phyloP scores from a whole-genome alignment of 2,329 filamentous ascomycete species.

The Scedosporium dehoogii region DNA sequence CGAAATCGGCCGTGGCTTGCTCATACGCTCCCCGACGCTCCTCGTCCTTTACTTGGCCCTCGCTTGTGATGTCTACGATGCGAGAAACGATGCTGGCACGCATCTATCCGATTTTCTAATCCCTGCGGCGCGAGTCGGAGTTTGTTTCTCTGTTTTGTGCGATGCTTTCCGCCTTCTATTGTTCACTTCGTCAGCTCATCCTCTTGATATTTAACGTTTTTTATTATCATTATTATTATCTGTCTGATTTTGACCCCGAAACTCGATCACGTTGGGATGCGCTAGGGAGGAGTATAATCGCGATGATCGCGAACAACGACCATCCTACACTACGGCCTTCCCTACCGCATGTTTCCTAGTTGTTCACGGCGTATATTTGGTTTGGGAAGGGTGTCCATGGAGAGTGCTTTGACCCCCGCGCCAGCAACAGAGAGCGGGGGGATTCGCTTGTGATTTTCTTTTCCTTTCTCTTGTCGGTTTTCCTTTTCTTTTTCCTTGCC shows the following conservation, averaged over 20 bases:
- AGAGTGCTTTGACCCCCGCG: neutral
- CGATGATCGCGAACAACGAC: neutral
- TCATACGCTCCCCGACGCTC: no score
- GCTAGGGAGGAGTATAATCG: neutral
- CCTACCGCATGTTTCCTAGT: neutral
- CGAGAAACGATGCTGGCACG: no score
- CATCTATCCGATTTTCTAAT: no score
- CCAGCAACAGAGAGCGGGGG: neutral
- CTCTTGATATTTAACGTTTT: slow-evolving; percentile 4
- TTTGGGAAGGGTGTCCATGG: slow-evolving; percentile 1
- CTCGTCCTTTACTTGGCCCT: no score
- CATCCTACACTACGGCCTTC: neutral
- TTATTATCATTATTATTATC: slow-evolving; percentile 1
- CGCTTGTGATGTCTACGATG: no score
- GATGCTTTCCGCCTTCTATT: slow-evolving; percentile 3
- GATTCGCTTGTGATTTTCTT: neutral
- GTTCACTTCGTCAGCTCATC: slow-evolving; percentile 4
- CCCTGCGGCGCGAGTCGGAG: neutral
- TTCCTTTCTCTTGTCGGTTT: neutral
- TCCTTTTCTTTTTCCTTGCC: neutral
- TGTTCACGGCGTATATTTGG: slow-evolving; percentile 2
- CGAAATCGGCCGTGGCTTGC: no score
- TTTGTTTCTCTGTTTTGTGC: neutral
- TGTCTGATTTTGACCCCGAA: neutral
- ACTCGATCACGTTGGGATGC: neutral